Percentiles rank a stretch among this genome's conserved stretches.
Evolutionary conservation across 2,329 filamentous ascomycete genomes (phyloP).

Genomic region (Cladobotryum protrusum): DNA sequence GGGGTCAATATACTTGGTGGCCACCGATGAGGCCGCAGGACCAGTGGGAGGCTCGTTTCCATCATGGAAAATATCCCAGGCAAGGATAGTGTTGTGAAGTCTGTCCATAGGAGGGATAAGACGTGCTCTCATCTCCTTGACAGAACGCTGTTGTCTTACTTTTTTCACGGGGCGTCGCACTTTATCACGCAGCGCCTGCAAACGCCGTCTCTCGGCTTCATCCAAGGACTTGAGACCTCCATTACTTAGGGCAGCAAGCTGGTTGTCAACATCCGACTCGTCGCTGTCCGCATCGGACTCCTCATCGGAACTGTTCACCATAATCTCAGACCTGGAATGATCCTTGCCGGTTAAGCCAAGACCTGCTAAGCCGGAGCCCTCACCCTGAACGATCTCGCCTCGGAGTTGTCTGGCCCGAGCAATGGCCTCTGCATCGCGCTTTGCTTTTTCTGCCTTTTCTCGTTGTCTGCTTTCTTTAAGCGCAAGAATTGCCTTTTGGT

Average conservation of each 20-base stretch:
- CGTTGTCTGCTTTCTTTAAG: slow-evolving; percentile 67
- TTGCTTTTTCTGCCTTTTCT: slow-evolving; percentile 68
- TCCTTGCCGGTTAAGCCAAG: slow-evolving; percentile 73
- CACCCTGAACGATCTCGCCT: slow-evolving; percentile 45
- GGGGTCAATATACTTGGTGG: slow-evolving; percentile 70
- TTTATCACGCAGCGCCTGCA: slow-evolving; percentile 46
- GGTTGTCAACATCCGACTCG: slow-evolving; percentile 45
- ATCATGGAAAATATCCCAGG: slow-evolving; percentile 91
- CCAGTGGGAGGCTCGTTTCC: slow-evolving; percentile 79
- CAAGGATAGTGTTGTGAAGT: slow-evolving; percentile 77
- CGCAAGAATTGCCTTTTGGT: slow-evolving; percentile 33
- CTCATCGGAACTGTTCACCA: slow-evolving; percentile 79
- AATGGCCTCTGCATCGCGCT: slow-evolving; percentile 64
- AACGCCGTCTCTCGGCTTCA: slow-evolving; percentile 40
- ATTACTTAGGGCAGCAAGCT: slow-evolving; percentile 42
- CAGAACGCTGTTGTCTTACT: slow-evolving; percentile 68
- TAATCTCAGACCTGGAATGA: slow-evolving; percentile 77
- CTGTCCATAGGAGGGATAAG: slow-evolving; percentile 82
- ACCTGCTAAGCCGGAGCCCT: slow-evolving; percentile 70
- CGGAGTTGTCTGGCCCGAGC: slow-evolving; percentile 54
- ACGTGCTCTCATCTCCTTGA: slow-evolving; percentile 90
- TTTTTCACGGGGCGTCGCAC: slow-evolving; percentile 75
- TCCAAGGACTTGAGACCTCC: slow-evolving; percentile 43
- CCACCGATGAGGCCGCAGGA: slow-evolving; percentile 67
- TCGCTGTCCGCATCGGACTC: slow-evolving; percentile 63